A percentile compares a stretch with the other conserved stretches of the same genome.
phyloP scores from a whole-genome alignment of 495 filamentous ascomycete species.

The Xeromyces bisporus region DNA sequence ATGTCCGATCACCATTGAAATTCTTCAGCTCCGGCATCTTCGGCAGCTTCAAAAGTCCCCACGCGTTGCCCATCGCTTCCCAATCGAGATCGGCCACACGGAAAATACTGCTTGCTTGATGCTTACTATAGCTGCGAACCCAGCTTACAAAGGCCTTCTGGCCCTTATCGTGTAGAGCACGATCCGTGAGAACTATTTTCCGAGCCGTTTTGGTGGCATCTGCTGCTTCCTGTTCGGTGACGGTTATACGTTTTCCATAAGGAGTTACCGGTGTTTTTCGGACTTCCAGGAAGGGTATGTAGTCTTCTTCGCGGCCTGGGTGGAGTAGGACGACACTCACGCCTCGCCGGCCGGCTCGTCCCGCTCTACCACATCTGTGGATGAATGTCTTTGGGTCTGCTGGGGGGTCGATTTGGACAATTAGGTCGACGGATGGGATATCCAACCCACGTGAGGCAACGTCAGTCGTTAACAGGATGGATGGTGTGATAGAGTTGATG shows the following conservation, averaged over 20 bases:
- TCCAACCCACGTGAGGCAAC: slow-evolving; percentile 79
- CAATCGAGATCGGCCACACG: slow-evolving; percentile 67
- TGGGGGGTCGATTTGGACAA: slow-evolving; percentile 83
- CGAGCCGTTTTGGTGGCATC: slow-evolving; percentile 39
- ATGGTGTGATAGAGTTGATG: slow-evolving; percentile 43
- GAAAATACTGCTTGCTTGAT: slow-evolving; percentile 83
- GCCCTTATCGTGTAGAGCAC: slow-evolving; percentile 74
- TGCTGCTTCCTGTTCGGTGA: slow-evolving; percentile 40
- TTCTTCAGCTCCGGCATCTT: slow-evolving; percentile 83
- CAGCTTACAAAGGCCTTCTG: slow-evolving; percentile 86
- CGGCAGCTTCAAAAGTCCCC: slow-evolving; percentile 70
- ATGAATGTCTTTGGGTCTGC: slow-evolving; percentile 89
- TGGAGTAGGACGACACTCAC: slow-evolving; percentile 73
- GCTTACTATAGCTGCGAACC: slow-evolving; percentile 80
- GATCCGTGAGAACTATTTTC: slow-evolving; percentile 44
- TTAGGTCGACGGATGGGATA: slow-evolving; percentile 86
- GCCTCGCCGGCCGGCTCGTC: slow-evolving; percentile 71
- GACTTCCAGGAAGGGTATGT: slow-evolving; percentile 70
- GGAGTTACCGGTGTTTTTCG: slow-evolving; percentile 72
- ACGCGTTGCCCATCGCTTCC: slow-evolving; percentile 61
- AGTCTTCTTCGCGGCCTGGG: slow-evolving; percentile 72
- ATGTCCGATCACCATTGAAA: slow-evolving; percentile 44
- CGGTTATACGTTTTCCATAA: slow-evolving; percentile 32
- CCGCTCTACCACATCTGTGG: slow-evolving; percentile 85
- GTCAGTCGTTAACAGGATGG: slow-evolving; percentile 75